A percentile compares a stretch with the other conserved stretches of the same genome.
These are phyloP conservation scores for Mesostigma viride DNA, from an alignment of 139 green algal species.

Conservation along the genomic window DNA sequence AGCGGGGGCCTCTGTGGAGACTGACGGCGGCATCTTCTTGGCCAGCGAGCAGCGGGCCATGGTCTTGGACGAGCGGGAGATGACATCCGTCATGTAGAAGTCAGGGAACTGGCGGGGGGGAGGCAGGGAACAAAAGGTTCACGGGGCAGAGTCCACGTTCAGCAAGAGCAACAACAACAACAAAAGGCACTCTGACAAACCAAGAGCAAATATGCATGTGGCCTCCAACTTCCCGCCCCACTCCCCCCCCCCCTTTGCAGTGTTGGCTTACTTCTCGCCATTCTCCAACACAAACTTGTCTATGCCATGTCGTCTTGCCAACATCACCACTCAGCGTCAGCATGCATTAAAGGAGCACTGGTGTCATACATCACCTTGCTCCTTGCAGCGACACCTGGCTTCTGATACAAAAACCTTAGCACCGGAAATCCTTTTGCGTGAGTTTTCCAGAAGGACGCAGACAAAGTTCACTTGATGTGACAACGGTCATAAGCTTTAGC, in stretches of 20 bases:
- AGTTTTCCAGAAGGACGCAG: too few relatives aligned
- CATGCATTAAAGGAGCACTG: too few relatives aligned
- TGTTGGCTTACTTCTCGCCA: background rate
- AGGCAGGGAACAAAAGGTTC: background rate
- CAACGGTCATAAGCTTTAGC: background rate
- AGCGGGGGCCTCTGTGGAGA: too few relatives aligned
- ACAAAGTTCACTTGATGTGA: too few relatives aligned
- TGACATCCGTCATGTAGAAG: constrained; percentile 96
- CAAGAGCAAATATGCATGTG: background rate
- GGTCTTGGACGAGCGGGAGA: constrained; percentile 68
- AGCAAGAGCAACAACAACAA: background rate
- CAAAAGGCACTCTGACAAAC: background rate
- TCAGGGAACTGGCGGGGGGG: constrained; percentile 37
- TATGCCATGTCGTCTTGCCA: too few relatives aligned
- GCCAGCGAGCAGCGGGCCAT: constrained; percentile 66
- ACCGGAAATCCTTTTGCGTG: too few relatives aligned
- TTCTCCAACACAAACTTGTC: background rate
- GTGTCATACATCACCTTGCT: too few relatives aligned
- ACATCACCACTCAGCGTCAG: too few relatives aligned
- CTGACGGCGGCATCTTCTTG: constrained; percentile 17
- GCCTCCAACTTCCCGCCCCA: background rate
- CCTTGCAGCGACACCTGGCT: too few relatives aligned
- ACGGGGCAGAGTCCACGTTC: background rate
- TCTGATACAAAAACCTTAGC: too few relatives aligned
- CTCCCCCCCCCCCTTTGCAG: background rate